phyloP scores from a whole-genome alignment of 2,329 filamentous ascomycete species.

The Emmonsiellopsis sp. region DNA sequence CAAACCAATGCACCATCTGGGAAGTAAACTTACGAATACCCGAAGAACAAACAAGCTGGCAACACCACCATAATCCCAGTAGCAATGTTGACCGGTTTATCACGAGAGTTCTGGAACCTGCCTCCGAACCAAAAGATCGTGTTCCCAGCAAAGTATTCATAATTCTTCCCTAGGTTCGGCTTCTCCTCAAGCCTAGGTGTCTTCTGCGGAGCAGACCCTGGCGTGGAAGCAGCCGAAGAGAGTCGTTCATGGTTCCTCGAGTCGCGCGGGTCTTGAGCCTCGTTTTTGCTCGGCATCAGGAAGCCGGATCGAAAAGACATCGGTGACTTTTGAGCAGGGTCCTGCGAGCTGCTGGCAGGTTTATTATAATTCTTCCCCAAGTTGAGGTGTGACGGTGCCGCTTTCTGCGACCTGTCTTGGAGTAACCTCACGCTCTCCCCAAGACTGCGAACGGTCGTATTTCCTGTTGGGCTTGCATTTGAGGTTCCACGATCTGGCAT shows the following conservation, averaged over 20 bases:
- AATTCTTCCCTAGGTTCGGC: constrained; percentile 57
- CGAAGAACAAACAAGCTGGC: constrained; percentile 75
- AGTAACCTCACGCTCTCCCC: constrained; percentile 73
- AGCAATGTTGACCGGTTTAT: constrained; percentile 79
- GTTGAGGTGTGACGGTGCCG: constrained; percentile 41
- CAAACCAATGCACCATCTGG: neutral
- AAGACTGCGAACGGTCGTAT: constrained; percentile 53
- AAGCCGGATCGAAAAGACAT: constrained; percentile 71
- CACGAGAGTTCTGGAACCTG: constrained; percentile 76
- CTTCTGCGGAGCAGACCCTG: constrained; percentile 49
- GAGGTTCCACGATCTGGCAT: constrained; percentile 61
- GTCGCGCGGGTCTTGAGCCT: constrained; percentile 44
- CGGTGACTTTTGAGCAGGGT: constrained; percentile 59
- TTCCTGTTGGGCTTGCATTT: constrained; percentile 62
- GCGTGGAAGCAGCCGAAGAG: constrained; percentile 63
- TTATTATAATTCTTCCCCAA: constrained; percentile 51
- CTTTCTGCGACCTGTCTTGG: constrained; percentile 43
- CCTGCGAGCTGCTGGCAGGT: constrained; percentile 42
- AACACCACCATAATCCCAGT: constrained; percentile 74
- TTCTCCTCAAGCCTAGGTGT: constrained; percentile 22
- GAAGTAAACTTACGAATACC: constrained; percentile 52
- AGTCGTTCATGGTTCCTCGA: constrained; percentile 69
- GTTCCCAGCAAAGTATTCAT: constrained; percentile 90
- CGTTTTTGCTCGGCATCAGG: constrained; percentile 48
- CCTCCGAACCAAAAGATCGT: constrained; percentile 83